Conservation (phyloP, 306 rosid species). For the Cucumis cinereus region DNA sequence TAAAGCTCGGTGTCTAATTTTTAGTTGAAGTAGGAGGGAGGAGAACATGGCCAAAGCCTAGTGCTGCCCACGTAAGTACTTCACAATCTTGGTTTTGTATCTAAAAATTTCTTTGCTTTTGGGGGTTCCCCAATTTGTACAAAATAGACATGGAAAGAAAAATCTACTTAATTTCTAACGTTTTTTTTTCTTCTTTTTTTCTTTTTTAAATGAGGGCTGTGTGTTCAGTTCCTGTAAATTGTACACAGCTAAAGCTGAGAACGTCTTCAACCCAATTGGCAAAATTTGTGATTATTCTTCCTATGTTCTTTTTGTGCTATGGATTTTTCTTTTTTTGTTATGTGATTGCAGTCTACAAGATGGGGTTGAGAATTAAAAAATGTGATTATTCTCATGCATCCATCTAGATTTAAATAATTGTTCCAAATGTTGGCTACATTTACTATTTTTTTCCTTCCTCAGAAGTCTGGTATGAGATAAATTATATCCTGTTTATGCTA, state of each 20-base stretch:
- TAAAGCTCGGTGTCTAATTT: neutral
- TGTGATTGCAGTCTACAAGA: neutral
- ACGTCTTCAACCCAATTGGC: slow-evolving; percentile 1
- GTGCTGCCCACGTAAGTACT: slow-evolving; percentile 7
- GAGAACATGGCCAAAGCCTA: slow-evolving; percentile 23
- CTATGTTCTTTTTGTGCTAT: neutral
- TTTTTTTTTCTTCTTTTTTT: neutral
- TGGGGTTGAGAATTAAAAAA: neutral
- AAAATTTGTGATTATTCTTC: slow-evolving; percentile 1
- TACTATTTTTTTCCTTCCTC: too few species aligned
- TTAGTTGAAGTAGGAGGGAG: slow-evolving; percentile 11
- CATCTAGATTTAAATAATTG: neutral
- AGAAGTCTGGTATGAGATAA: neutral
- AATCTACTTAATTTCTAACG: neutral
- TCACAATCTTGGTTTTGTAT: slow-evolving; percentile 18
- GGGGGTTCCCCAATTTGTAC: slow-evolving; percentile 27
- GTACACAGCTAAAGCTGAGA: slow-evolving; percentile 10
- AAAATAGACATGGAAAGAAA: slow-evolving; percentile 23
- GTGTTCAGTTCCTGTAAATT: slow-evolving; percentile 1
- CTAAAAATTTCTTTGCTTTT: slow-evolving; percentile 11
- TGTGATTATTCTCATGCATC: neutral
- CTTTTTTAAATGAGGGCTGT: slow-evolving; percentile 12
- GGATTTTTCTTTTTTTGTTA: neutral
- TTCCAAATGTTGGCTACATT: neutral
- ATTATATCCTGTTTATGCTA: neutral